Evolutionary conservation across 2,329 filamentous ascomycete species (phyloP).

Genomic region (Colletotrichum navitas): DNA sequence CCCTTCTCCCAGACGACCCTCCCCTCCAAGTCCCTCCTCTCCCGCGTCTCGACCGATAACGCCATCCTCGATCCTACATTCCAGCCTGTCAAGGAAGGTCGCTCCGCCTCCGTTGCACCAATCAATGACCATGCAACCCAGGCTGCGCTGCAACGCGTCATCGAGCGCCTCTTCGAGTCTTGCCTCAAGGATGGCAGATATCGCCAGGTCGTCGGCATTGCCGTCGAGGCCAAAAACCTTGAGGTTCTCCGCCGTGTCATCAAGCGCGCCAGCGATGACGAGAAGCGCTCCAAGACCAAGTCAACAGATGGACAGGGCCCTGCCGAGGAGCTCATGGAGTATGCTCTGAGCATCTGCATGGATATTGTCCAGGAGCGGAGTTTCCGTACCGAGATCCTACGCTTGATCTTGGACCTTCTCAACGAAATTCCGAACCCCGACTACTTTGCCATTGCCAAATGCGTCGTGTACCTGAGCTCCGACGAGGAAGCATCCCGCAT

Average conservation of each 20-base stretch:
- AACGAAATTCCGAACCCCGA: constrained; percentile 93
- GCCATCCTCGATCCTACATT: constrained; percentile 71
- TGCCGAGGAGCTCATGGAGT: constrained; percentile 96
- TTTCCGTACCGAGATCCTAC: constrained; percentile 85
- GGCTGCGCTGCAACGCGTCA: constrained; percentile 83
- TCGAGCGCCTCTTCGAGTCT: constrained; percentile 90
- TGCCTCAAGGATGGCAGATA: constrained; percentile 90
- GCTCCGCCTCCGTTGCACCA: constrained; percentile 73
- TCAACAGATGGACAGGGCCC: constrained; percentile 62
- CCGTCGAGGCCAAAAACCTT: constrained; percentile 92
- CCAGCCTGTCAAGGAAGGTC: constrained; percentile 66
- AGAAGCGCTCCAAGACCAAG: constrained; percentile 77
- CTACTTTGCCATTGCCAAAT: constrained; percentile 98
- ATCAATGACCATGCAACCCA: constrained; percentile 78
- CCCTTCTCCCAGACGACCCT: constrained; percentile 95
- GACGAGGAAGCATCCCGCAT: constrained; percentile 91
- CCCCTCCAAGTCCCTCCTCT: constrained; percentile 95
- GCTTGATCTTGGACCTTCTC: constrained; percentile 93
- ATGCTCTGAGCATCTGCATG: constrained; percentile 96
- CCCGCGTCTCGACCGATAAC: constrained; percentile 78
- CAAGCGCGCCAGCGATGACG: constrained; percentile 87
- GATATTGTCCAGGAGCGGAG: constrained; percentile 94
- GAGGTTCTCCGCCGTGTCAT: constrained; percentile 90
- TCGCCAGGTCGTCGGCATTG: constrained; percentile 95
- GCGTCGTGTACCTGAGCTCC: constrained; percentile 94